Base-by-base conservation (phyloP, 2,329 filamentous ascomycete species). In the Geoglossum cookeanum region DNA sequence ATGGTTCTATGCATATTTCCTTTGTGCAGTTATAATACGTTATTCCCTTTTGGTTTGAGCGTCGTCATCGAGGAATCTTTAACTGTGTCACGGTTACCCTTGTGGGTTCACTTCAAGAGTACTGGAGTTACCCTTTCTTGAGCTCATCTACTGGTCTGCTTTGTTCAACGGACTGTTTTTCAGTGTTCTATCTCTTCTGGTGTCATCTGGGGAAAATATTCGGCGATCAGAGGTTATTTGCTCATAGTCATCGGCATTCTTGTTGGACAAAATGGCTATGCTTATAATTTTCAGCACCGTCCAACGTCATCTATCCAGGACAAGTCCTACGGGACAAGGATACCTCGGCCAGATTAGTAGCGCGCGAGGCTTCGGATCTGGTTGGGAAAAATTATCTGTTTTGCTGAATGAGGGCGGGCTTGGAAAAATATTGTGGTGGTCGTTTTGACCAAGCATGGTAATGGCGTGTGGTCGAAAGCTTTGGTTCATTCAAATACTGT, bases 1-100 rank as follows among this genome's bases (percentile, higher is more conserved):
- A 35, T 22, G 49, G 30, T 37, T 35, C 33, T 17, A 35, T 32
- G 49, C 49, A 53, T 53, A 53, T 37, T 53, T 53, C 30, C 30
- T 17, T 35, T 53, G 48, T 52, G 49, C 49, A 35, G 49, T 32
- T 53, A 35, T 53, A 53, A 53, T 53, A 53, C 49, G 13, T 37
- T 35, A 37, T 15, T 15, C n/a, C 13, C n/a, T 42, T 42, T 17
- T 53, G 29, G 22, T 52, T 13, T 35, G 49, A 33, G 49, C 30
- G 49, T 22, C 17, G 49, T 35, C 29, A 35, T 22, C 9, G 13
- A 33, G 49, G n/a, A 53, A 17, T 35, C 32, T 17, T n/a, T 22
- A 35, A 32, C 49, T 53, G 22, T 35, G 33, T 53, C 49, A 37
- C 33, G 30, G 49, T 11, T 35, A 17, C 33, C 49, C 30, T 53